Conservation (phyloP, 805 yeast genomes). For the Metschnikowia peoriensis region DNA sequence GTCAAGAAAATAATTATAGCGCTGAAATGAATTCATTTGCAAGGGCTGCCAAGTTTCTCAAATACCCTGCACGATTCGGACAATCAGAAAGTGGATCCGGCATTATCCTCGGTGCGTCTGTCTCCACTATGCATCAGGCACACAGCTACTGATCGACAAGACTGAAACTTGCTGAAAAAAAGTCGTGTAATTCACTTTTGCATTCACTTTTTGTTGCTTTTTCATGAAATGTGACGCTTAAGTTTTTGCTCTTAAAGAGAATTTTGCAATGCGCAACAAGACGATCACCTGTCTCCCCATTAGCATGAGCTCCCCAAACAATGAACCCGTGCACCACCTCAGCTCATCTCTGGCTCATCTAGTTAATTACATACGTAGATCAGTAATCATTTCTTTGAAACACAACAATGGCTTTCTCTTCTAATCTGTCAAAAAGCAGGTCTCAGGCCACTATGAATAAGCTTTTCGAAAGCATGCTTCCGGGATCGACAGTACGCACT, state of each 20-base stretch:
- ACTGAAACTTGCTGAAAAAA: too few species aligned
- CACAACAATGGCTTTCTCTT: conserved; percentile 21
- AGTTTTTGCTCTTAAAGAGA: too few species aligned
- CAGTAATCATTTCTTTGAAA: neutral
- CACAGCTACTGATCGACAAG: too few species aligned
- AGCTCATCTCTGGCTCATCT: conserved; percentile 6
- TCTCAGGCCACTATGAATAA: conserved; percentile 26
- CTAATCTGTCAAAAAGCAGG: conserved; percentile 20
- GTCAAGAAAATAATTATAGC: too few species aligned
- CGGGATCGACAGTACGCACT: conserved; percentile 13
- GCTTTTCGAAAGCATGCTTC: conserved; percentile 25
- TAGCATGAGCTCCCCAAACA: neutral
- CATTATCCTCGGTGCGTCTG: neutral
- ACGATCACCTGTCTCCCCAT: neutral
- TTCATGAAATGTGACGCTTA: too few species aligned
- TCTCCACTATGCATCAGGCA: neutral
- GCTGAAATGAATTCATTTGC: too few species aligned
- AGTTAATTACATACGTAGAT: too few species aligned
- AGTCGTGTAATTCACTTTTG: too few species aligned
- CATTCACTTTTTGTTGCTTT: too few species aligned
- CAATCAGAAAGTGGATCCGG: neutral
- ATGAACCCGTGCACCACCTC: conserved; percentile 7
- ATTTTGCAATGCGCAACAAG: neutral
- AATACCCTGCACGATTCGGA: neutral
- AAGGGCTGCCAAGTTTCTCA: neutral